Conservation (phyloP, 176 grass and related monocot genomes). For the Avena sativa region DNA sequence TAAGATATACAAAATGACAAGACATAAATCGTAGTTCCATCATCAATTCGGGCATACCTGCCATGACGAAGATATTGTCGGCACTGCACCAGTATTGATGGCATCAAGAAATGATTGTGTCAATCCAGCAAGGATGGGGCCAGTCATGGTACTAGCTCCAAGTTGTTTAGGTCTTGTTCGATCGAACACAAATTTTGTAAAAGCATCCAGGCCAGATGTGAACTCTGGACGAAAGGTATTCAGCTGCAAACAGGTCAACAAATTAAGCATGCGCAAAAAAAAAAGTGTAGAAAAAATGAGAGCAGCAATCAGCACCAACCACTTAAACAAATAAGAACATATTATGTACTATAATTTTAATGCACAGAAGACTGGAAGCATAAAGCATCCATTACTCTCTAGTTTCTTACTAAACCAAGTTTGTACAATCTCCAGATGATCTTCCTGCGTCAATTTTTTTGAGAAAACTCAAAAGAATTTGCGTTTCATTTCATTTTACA, state of each 20-base stretch:
- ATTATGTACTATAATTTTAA: background rate
- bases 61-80: constrained; percentile 95
- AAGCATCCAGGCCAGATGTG: constrained; percentile 81
- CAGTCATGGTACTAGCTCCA: constrained; percentile 94
- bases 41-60: constrained; percentile 56
- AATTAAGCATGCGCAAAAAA: constrained; percentile 27
- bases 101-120: constrained; percentile 98
- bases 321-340: background rate
- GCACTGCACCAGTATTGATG: constrained; percentile 92
- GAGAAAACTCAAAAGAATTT: too few species aligned
- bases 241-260: constrained; percentile 60
- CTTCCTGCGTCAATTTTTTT: background rate
- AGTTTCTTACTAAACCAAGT: constrained; percentile 27
- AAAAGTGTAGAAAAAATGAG: background rate
- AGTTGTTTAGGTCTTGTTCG: constrained; percentile 95
- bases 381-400: constrained; percentile 1
- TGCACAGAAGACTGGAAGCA: background rate
- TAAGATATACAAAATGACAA: background rate
- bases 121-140: constrained; percentile 87
- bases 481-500: too few species aligned
- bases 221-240: constrained; percentile 85
- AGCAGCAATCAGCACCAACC: background rate
- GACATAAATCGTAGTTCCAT: background rate
- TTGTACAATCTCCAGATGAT: background rate
- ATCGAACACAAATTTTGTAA: constrained; percentile 92